Conservation (phyloP, 2,329 filamentous ascomycete species). For the Westerdykella ornata region DNA sequence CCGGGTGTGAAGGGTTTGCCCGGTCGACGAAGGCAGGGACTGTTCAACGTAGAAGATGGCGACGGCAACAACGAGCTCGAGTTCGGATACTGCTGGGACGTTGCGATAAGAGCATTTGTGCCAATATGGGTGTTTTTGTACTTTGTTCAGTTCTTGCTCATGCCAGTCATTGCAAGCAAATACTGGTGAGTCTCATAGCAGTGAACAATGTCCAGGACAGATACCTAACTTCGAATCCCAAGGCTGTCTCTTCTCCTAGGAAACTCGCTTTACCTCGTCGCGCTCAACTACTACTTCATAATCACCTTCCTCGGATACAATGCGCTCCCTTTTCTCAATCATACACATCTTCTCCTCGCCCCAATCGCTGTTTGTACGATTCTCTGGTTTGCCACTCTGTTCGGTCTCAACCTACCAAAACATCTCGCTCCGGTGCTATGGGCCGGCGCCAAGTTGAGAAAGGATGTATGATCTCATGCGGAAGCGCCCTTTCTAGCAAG, state of each 20-base stretch:
- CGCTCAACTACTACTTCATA: constrained; percentile 59
- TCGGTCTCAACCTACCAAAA: constrained; percentile 47
- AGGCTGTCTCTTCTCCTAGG: constrained; percentile 54
- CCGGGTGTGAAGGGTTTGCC: constrained; percentile 49
- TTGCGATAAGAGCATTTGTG: constrained; percentile 61
- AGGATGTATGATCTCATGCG: constrained; percentile 25
- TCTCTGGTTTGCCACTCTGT: constrained; percentile 51
- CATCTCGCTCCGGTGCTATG: constrained; percentile 47
- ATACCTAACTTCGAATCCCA: background rate
- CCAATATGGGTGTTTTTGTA: constrained; percentile 62
- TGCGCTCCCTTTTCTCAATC: constrained; percentile 59
- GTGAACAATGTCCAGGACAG: background rate
- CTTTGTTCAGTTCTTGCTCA: constrained; percentile 60
- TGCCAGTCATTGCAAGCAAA: constrained; percentile 52
- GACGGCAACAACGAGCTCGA: constrained; percentile 54
- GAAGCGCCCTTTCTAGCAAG: too few relatives aligned
- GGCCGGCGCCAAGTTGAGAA: constrained; percentile 43
- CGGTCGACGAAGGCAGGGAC: constrained; percentile 48
- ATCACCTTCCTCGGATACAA: constrained; percentile 66
- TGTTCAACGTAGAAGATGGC: constrained; percentile 51
- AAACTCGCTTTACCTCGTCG: constrained; percentile 61
- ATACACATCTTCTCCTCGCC: constrained; percentile 58
- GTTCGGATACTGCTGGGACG: constrained; percentile 67
- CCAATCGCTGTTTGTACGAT: constrained; percentile 55
- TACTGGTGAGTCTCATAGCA: constrained; percentile 40